Evolutionary conservation across 805 yeast species (phyloP), one percentile per base, ranked within the genome.

Genomic region (Candida krabiensis): DNA sequence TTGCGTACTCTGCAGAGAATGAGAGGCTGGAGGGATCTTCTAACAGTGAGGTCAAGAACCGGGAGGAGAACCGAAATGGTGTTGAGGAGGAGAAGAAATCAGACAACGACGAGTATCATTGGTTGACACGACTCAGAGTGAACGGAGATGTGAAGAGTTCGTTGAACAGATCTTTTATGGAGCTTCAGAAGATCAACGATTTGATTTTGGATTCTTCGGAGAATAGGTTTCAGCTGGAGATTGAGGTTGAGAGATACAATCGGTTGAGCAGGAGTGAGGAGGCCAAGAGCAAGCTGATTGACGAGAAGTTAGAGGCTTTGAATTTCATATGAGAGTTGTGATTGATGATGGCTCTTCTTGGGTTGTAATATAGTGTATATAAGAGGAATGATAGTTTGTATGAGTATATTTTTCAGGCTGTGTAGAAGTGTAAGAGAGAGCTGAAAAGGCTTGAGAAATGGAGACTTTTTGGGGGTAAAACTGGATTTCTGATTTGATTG

Each of bases 271-370:
- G 39, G 21, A 50, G 50, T 28, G 66, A 60, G 28, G 61, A 55
- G 13, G 42, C 47, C 13, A 45, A 53, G 23, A 45, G 55, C 18
- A 46, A 49, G 17, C 34, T 61, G 21, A 50, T 55, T 22, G 70
- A 60, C 30, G 80, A 76, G 43, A 73, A 73, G 47, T 58, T 76
- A 29, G 80, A 74, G 44, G 74, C 73, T 41, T 64, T 75, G 56
- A 60, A 73, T 17, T 67, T 67, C 41, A 46, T 67, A 35, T 70
- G 47, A 44, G 19, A 4, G 4, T 22, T 12, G 8, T 34, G 4
- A 22, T 16, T 13, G 17, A 21, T 19, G 28, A 27, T 26, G 28
- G 30, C 38, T 25, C 14, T 30, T 30, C 21, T n/a, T n/a, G n/a
- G n/a, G n/a, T n/a, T n/a, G n/a, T n/a, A n/a, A n/a, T n/a, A n/a